Conservation (phyloP, 2,329 filamentous ascomycete species). For the Diaporthe vexans region DNA sequence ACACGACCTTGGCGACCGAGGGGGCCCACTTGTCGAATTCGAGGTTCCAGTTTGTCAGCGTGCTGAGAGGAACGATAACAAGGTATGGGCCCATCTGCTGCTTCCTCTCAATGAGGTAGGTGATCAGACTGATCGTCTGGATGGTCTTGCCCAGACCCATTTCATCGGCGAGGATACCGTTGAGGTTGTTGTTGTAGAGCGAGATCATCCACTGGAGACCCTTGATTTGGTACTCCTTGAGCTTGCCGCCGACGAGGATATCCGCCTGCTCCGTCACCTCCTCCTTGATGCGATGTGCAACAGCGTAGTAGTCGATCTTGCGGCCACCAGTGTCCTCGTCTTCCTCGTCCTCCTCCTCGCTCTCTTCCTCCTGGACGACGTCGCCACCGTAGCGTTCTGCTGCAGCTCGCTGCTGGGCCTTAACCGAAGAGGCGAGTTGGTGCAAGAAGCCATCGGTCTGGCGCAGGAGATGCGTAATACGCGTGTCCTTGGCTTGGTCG, state of each 20-base stretch:
- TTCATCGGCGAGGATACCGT: conserved; percentile 97
- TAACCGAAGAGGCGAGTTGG: conserved; percentile 94
- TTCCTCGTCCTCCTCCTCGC: conserved; percentile 69
- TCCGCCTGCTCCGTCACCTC: conserved; percentile 85
- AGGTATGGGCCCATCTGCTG: conserved; percentile 91
- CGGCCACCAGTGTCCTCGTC: conserved; percentile 78
- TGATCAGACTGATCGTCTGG: conserved; percentile 97
- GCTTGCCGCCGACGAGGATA: conserved; percentile 89
- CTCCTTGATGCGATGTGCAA: conserved; percentile 96
- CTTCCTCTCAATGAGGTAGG: conserved; percentile 97
- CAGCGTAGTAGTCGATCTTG: conserved; percentile 99
- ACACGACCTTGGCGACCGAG: conserved; percentile 86
- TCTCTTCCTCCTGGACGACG: conserved; percentile 59
- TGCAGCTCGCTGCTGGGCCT: conserved; percentile 89
- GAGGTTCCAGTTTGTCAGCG: conserved; percentile 97
- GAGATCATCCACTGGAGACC: conserved; percentile 99
- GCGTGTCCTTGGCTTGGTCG: conserved; percentile 98
- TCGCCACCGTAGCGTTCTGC: conserved; percentile 83
- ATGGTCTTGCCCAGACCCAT: conserved; percentile 99
- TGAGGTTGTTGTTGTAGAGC: conserved; percentile 99
- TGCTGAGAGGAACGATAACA: conserved; percentile 97
- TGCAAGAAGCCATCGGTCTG: conserved; percentile 98
- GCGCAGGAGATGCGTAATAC: conserved; percentile 96
- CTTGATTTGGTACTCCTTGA: conserved; percentile 99
- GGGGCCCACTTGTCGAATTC: conserved; percentile 99